Evolutionary conservation across 768 basidiomycete species (phyloP).

Genomic region (Kwoniella sp.): DNA sequence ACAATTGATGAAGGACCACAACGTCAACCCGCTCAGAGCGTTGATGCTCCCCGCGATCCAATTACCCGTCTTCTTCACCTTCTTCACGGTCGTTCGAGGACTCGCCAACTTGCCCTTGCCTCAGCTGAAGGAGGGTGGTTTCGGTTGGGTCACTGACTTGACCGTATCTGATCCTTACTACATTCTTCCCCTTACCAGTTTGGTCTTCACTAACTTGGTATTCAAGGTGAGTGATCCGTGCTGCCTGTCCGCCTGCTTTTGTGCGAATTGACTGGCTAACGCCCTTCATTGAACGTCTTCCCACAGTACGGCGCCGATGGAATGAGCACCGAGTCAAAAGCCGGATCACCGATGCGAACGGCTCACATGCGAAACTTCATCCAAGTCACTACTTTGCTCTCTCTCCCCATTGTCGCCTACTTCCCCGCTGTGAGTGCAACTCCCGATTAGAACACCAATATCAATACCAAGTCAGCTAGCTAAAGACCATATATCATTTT

Average conservation of each 20-base stretch:
- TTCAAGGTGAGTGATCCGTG: slow-evolving; percentile 63
- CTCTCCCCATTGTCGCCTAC: slow-evolving; percentile 62
- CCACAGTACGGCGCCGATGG: slow-evolving; percentile 21
- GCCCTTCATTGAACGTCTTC: background rate
- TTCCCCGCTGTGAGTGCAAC: slow-evolving; percentile 70
- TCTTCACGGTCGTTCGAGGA: slow-evolving; percentile 78
- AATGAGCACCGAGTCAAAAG: slow-evolving; percentile 56
- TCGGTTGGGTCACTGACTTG: slow-evolving; percentile 74
- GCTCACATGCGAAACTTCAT: slow-evolving; percentile 70
- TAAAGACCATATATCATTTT: too few relatives aligned
- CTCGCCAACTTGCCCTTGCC: slow-evolving; percentile 72
- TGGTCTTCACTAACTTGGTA: slow-evolving; percentile 68
- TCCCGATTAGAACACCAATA: background rate
- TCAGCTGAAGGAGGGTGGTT: slow-evolving; percentile 75
- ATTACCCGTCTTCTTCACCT: slow-evolving; percentile 72
- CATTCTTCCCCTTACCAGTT: slow-evolving; percentile 67
- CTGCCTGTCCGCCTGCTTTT: background rate
- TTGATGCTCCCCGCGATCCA: slow-evolving; percentile 69
- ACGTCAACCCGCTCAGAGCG: slow-evolving; percentile 65
- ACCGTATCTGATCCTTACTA: slow-evolving; percentile 76
- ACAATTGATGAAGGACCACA: slow-evolving; percentile 66
- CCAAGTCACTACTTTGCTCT: slow-evolving; percentile 63
- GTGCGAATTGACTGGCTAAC: background rate
- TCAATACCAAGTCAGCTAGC: slow-evolving; percentile 9
- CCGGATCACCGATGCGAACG: slow-evolving; percentile 62